Conservation (phyloP, 2,329 filamentous ascomycete genomes). For the Penicillium glabrum region DNA sequence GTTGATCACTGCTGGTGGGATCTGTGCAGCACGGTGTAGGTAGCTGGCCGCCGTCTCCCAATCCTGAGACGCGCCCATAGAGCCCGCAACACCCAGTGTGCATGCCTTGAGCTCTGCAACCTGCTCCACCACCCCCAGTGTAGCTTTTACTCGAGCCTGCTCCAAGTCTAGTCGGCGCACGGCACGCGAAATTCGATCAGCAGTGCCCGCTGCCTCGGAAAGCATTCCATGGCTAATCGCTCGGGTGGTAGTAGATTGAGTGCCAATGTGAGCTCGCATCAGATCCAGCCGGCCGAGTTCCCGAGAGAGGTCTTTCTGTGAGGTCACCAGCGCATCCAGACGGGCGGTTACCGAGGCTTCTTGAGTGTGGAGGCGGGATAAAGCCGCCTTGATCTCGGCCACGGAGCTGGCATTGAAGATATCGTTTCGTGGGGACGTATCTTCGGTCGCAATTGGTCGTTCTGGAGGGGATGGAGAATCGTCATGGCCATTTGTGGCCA, state of each 20-base stretch:
- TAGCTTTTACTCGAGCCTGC: constrained; percentile 87
- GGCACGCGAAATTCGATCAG: constrained; percentile 78
- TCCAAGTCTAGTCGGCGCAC: constrained; percentile 88
- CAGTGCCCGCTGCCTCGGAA: constrained; percentile 78
- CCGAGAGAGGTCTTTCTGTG: constrained; percentile 81
- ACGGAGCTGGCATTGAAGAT: constrained; percentile 73
- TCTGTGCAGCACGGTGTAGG: constrained; percentile 75
- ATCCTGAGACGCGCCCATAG: constrained; percentile 96
- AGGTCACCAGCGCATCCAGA: constrained; percentile 74
- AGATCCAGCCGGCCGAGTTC: constrained; percentile 86
- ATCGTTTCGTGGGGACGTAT: constrained; percentile 24
- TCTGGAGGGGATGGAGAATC: constrained; percentile 2
- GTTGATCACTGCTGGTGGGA: constrained; percentile 76
- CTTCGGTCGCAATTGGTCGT: constrained; percentile 2
- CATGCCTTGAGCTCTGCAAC: constrained; percentile 96
- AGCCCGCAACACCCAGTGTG: constrained; percentile 88
- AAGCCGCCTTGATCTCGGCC: constrained; percentile 74
- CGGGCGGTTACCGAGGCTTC: constrained; percentile 73
- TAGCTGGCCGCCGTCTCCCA: constrained; percentile 97
- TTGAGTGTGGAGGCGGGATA: constrained; percentile 72
- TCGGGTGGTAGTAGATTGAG: constrained; percentile 80
- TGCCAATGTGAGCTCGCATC: constrained; percentile 80
- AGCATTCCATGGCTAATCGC: constrained; percentile 90
- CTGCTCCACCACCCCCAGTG: constrained; percentile 88
- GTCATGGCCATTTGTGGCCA: constrained; percentile 29